Conservation (phyloP, 768 basidiomycete species). For the Hericium rajendrae region DNA sequence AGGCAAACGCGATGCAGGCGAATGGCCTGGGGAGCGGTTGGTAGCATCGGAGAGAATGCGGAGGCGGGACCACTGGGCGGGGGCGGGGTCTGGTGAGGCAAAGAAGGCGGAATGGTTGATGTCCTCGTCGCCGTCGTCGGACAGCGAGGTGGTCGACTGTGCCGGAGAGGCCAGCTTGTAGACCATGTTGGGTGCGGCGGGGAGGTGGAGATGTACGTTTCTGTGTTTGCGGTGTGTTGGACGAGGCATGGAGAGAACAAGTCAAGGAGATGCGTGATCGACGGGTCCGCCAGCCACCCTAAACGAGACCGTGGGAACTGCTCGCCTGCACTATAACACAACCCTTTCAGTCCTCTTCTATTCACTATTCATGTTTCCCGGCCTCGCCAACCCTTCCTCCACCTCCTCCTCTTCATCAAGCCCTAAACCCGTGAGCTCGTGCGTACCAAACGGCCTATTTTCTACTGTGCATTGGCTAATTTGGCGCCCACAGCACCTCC, state of each 20-base stretch:
- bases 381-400: not conserved
- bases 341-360: not conserved
- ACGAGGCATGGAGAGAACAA: conserved; percentile 1
- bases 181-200: conserved; percentile 24
- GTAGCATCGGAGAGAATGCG: conserved; percentile 13
- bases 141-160: conserved; percentile 73
- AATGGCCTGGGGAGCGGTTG: conserved; percentile 24
- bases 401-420: not conserved
- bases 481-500: not conserved
- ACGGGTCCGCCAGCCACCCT: not conserved
- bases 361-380: not conserved
- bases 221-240: not conserved
- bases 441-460: not conserved
- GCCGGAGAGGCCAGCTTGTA: conserved; percentile 37
- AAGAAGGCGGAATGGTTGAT: conserved; percentile 35
- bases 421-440: not conserved
- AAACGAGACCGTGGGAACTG: not conserved
- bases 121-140: conserved; percentile 65
- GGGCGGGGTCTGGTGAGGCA: conserved; percentile 30
- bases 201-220: conserved; percentile 8
- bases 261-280: not conserved
- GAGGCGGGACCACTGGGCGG: conserved; percentile 42
- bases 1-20: conserved; percentile 63
- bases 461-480: no score
- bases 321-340: not conserved